Evolutionary conservation across 2,329 filamentous ascomycete genomes (phyloP), one percentile per base, ranked within the genome.

Genomic region (Exophiala xenobiotica): DNA sequence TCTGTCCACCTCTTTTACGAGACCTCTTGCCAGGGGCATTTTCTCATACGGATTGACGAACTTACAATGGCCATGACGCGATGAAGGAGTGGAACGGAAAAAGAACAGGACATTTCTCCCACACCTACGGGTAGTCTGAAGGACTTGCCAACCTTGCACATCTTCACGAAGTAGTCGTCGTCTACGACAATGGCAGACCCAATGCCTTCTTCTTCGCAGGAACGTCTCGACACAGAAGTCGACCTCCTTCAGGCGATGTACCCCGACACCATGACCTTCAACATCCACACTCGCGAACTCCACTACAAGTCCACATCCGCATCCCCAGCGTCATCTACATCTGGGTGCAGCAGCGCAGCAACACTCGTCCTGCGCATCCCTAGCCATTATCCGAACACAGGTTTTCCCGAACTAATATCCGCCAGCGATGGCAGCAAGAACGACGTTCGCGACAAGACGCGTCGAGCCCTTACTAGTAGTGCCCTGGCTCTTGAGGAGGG

Each of bases 191-290:
- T 16, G 31, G 14, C 2, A 7, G 19, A 24, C 4, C 9, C 9
- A 40, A 39, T 8, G 18, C 47, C 14, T 39, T 18, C 26, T 8
- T 12, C 39, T 7, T 29, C 51, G 11, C n/a, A n/a, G n/a, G 45
- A 53, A 5, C 57, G 59, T 14, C 54, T 55, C 27, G 53, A 52
- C n/a, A 35, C 49, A 12, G 59, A 61, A 46, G 23, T 61, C 3
- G 52, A 48, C 11, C 52, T 61, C 5, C 48, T 61, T n/a, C 14
- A 52, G 14, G 57, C 57, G 5, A 61, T 61, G 59, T 61, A 56
- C 31, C 56, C 56, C 8, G 38, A 42, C 4, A 16, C 27, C 4
- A 11, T 59, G 20, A 31, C 27, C 5, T 61, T 51, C 46, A 41
- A 49, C 24, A 24, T 18, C 1, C 24, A 46, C 14, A 42, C 39